Base-by-base conservation (phyloP, 2,329 filamentous ascomycete species). In the Hirsutella minnesotensis region DNA sequence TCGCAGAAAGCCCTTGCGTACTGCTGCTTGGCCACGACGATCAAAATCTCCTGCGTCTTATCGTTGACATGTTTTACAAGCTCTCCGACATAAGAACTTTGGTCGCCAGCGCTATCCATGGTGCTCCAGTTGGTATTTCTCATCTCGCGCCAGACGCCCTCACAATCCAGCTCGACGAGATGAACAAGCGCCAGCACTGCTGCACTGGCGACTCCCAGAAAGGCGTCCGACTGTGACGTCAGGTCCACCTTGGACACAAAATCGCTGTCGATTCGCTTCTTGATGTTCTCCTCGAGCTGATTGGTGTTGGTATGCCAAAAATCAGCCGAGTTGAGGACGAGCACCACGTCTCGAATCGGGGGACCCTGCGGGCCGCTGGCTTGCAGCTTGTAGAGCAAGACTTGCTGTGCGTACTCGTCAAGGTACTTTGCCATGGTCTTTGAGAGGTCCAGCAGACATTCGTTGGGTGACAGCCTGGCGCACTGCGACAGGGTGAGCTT, bases 1-100 rank as follows among this genome's bases (percentile, higher is more conserved):
- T 98, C 92, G 53, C 86, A 94, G 58, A 96, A 95, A 0, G 92
- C 89, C 46, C 92, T 75, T 9, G 89, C 86, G 60, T 96, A 98
- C 58, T 95, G 89, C 52, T 83, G 86, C 64, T 98, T 96, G 49
- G 84, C 80, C 10, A 96, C 69, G 38, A 88, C 65, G 5, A 73
- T 76, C 35, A 98, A 63, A 3, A 94, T 84, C 54, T 92, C 86
- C 22, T 74, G 73, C 13, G 84, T 76, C 49, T 79, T 81, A 4
- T 72, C 68, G 56, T 88, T 86, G 45, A 94, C 73, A 44, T 80
- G 77, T 41, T 73, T 75, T 38, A 95, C 65, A 3, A 98, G 70
- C 59, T 94, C 86, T 9, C 79, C 77, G 21, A 96, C 86, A 53
- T 95, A 98, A 0, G 84, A 81, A 62, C 88, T 95, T 57, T 95